Evolutionary conservation across 2,329 filamentous ascomycete species (phyloP).

Genomic region (Camillea tinctor): DNA sequence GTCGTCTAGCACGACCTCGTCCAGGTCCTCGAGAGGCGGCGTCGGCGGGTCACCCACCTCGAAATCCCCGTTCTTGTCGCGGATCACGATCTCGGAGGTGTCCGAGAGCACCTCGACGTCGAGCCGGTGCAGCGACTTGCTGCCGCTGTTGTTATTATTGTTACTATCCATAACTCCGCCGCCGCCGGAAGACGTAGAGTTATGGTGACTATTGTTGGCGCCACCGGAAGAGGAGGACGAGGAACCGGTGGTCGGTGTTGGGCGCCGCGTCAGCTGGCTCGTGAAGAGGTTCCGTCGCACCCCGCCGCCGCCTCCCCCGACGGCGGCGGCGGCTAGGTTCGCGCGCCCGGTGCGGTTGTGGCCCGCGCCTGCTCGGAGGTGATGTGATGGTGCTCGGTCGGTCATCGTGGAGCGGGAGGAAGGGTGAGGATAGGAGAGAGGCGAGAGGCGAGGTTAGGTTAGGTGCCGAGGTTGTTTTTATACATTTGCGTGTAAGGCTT

Average conservation of each 20-base stretch:
- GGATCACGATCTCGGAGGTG: constrained; percentile 57
- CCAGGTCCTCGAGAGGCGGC: constrained; percentile 52
- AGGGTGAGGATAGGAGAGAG: not conserved
- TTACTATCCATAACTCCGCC: constrained; percentile 32
- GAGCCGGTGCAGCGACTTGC: not conserved
- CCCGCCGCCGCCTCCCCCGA: constrained; percentile 14
- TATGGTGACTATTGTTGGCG: constrained; percentile 36
- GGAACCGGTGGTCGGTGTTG: constrained; percentile 40
- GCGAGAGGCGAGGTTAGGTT: not conserved
- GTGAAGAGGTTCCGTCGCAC: constrained; percentile 60
- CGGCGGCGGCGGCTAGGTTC: not conserved
- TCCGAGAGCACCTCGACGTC: constrained; percentile 43
- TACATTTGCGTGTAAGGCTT: not conserved
- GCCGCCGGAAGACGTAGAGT: constrained; percentile 36
- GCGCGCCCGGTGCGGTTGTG: constrained; percentile 23
- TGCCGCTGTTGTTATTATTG: not conserved
- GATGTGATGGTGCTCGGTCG: constrained; percentile 27
- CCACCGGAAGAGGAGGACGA: constrained; percentile 18
- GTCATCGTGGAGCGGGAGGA: constrained; percentile 16
- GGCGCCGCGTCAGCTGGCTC: constrained; percentile 55
- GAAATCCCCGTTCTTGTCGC: constrained; percentile 62
- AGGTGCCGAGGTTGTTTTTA: not conserved
- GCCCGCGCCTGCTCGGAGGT: constrained; percentile 20
- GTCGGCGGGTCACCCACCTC: constrained; percentile 58
- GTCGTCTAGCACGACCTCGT: constrained; percentile 57